Percentiles rank a stretch among this genome's conserved stretches.
phyloP scores from a whole-genome alignment of 2,329 filamentous ascomycete species.

The Phyllosticta citrichinensis region DNA sequence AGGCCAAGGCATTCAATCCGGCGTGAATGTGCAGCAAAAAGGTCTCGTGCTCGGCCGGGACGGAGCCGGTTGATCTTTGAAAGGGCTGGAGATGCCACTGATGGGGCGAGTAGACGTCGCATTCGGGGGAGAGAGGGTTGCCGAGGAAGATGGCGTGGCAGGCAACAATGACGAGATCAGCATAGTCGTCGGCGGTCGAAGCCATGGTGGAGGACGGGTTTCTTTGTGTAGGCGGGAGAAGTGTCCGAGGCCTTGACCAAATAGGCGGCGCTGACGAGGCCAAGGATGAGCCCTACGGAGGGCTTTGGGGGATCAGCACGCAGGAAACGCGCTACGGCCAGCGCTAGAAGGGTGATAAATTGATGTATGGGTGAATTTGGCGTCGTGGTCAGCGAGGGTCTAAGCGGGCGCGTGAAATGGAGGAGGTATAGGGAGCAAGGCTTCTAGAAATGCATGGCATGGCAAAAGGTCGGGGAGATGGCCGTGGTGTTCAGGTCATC shows the following conservation, averaged over 20 bases:
- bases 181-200: neutral
- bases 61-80: slow-evolving; percentile 39
- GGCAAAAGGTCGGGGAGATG: neutral
- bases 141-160: slow-evolving; percentile 73
- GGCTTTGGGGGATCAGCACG: neutral
- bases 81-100: slow-evolving; percentile 63
- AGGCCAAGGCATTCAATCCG: slow-evolving; percentile 46
- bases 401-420: neutral
- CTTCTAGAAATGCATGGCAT: too few relatives aligned
- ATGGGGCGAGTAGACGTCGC: slow-evolving; percentile 25
- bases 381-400: too few relatives aligned
- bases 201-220: neutral
- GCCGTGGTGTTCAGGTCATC: neutral
- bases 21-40: slow-evolving; percentile 66
- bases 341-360: neutral
- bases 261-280: neutral
- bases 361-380: neutral
- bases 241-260: neutral
- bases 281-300: neutral
- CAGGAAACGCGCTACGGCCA: neutral
- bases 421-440: neutral
- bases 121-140: slow-evolving; percentile 17
- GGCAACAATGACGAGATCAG: slow-evolving; percentile 64
- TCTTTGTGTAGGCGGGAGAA: neutral
- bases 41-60: slow-evolving; percentile 62